Evolutionary conservation across 129 eudicot species (phyloP).

Genomic region (Smallanthus sonchifolius): DNA sequence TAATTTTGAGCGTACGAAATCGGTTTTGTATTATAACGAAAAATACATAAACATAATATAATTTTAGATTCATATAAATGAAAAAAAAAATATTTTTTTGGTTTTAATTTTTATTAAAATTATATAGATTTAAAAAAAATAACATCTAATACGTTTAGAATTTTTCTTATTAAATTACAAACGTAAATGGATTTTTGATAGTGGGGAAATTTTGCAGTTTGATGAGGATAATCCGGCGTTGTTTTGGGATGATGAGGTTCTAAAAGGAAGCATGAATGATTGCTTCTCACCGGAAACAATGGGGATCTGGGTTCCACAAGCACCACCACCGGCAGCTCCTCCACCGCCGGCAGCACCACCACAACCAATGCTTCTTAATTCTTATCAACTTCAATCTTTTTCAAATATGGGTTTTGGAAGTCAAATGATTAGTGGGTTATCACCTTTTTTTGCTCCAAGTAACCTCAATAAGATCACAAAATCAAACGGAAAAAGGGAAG

Average conservation of each 20-base stretch:
- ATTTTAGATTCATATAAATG: no score
- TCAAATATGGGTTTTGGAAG: slow-evolving; percentile 26
- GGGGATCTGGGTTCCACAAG: slow-evolving; percentile 79
- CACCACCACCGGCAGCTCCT: slow-evolving; percentile 34
- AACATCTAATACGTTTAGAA: no score
- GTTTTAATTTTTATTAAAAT: no score
- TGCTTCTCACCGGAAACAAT: slow-evolving; percentile 34
- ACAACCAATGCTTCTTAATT: slow-evolving; percentile 2
- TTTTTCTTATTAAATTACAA: no score
- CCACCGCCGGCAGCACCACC: slow-evolving; percentile 30
- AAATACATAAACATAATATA: no score
- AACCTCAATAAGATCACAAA: slow-evolving; percentile 18
- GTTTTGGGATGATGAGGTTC: slow-evolving; percentile 53
- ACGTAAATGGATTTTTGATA: neutral
- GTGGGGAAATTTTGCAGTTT: slow-evolving; percentile 19
- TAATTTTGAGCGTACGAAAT: no score
- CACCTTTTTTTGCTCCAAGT: slow-evolving; percentile 15
- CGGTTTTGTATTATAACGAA: no score
- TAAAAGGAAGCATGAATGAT: slow-evolving; percentile 20
- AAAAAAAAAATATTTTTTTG: no score
- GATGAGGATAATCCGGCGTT: slow-evolving; percentile 33
- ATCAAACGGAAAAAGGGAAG: slow-evolving; percentile 25
- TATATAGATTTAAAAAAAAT: no score
- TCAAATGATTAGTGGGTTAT: slow-evolving; percentile 19
- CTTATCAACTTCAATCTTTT: neutral